phyloP scores from a whole-genome alignment of 2,329 filamentous ascomycete species.

The Phialemoniopsis sp. region DNA sequence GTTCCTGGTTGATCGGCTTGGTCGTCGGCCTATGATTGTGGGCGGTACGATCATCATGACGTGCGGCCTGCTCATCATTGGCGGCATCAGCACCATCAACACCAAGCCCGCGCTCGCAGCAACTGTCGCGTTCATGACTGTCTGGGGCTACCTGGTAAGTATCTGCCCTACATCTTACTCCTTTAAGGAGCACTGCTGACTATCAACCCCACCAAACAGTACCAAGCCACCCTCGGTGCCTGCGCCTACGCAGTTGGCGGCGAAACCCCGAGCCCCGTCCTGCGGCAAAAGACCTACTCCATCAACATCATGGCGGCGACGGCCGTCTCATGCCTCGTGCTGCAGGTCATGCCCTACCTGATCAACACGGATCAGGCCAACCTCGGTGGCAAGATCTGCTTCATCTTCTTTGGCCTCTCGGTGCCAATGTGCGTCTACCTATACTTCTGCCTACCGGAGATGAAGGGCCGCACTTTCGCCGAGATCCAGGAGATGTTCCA shows the following conservation, averaged over 20 bases:
- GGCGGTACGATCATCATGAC: conserved; percentile 20
- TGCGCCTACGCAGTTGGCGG: conserved; percentile 22
- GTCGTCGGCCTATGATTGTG: conserved; percentile 21
- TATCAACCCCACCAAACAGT: conserved; percentile 3
- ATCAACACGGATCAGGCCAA: conserved; percentile 23
- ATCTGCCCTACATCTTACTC: neutral
- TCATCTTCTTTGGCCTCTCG: conserved; percentile 23
- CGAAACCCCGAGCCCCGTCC: conserved; percentile 19
- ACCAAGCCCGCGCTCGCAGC: conserved; percentile 12
- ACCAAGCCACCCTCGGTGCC: conserved; percentile 21
- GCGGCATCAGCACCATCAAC: conserved; percentile 21
- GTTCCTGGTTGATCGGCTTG: conserved; percentile 21
- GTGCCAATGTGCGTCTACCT: conserved; percentile 18
- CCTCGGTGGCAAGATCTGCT: conserved; percentile 24
- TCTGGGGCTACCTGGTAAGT: conserved; percentile 17
- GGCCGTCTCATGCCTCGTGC: conserved; percentile 19
- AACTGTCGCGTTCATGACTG: conserved; percentile 20
- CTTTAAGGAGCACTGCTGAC: neutral
- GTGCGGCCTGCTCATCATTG: conserved; percentile 19
- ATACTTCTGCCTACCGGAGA: conserved; percentile 14
- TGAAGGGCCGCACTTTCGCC: conserved; percentile 12
- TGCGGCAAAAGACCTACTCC: conserved; percentile 24
- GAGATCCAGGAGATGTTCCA: conserved; percentile 16
- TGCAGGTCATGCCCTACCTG: conserved; percentile 22
- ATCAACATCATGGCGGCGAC: conserved; percentile 25